A percentile compares a stretch with the other conserved stretches of the same genome.
These are phyloP conservation scores for Vanrija pseudolonga DNA, from an alignment of 1,284 basidiomycete species.

Conservation along the genomic window DNA sequence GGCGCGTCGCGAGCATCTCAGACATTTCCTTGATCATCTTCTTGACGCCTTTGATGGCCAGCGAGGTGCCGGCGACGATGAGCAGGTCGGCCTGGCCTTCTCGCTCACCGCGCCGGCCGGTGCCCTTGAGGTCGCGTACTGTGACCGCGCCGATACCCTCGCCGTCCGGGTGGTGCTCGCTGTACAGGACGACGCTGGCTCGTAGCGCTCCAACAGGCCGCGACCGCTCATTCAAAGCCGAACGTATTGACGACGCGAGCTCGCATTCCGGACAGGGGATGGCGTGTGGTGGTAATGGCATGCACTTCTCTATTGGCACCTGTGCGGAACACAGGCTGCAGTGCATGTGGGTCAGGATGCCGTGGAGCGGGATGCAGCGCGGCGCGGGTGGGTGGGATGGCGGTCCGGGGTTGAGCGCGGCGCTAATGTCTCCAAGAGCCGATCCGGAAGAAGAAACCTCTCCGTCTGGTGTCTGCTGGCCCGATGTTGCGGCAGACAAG, in stretches of 20 bases:
- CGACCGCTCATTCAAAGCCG: slow-evolving; percentile 71
- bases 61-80: slow-evolving; percentile 83
- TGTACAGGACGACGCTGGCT: slow-evolving; percentile 85
- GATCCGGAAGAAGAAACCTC: slow-evolving; percentile 1
- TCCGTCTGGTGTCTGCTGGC: background rate
- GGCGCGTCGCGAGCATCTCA: slow-evolving; percentile 61
- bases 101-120: slow-evolving; percentile 34
- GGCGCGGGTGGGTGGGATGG: slow-evolving; percentile 47
- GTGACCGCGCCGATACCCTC: slow-evolving; percentile 80
- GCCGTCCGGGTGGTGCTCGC: slow-evolving; percentile 81
- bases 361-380: slow-evolving; percentile 85
- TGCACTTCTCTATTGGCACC: slow-evolving; percentile 61
- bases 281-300: slow-evolving; percentile 56
- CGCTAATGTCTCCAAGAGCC: background rate
- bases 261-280: slow-evolving; percentile 78
- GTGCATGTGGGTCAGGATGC: slow-evolving; percentile 72
- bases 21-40: slow-evolving; percentile 87
- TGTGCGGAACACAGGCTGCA: slow-evolving; percentile 76
- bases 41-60: slow-evolving; percentile 88
- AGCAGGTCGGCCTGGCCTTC: slow-evolving; percentile 61
- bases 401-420: background rate
- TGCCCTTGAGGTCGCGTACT: slow-evolving; percentile 67
- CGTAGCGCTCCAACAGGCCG: slow-evolving; percentile 76
- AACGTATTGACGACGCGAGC: slow-evolving; percentile 64
- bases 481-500: background rate